These are phyloP conservation scores for Solanum lignicaule DNA, from an alignment of 257 asterid species.

Conservation along the genomic window DNA sequence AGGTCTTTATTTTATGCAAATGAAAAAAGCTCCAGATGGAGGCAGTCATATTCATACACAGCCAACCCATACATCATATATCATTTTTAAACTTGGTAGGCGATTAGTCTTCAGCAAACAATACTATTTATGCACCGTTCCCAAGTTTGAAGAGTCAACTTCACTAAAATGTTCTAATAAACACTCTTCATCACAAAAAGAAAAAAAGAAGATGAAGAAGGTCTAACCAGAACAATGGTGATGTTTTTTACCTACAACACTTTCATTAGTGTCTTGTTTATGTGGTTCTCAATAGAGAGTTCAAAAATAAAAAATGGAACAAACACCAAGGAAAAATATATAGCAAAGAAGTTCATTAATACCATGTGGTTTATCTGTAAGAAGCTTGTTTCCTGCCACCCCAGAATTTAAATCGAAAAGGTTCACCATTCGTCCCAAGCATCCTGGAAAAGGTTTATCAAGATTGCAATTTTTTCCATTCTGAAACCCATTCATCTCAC, in stretches of 20 bases:
- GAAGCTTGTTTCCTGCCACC: conserved; percentile 52
- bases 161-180: not conserved
- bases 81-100: not conserved
- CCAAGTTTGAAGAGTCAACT: not conserved
- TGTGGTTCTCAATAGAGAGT: not conserved
- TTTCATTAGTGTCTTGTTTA: not conserved
- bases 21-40: not conserved
- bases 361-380: conserved; percentile 67
- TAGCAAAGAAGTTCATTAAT: conserved; percentile 37
- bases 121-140: not conserved
- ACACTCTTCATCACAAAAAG: not conserved
- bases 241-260: not conserved
- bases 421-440: conserved; percentile 94
- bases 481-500: conserved; percentile 65
- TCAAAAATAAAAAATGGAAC: not conserved
- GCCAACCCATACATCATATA: not conserved
- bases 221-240: not conserved
- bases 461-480: conserved; percentile 25
- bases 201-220: not conserved
- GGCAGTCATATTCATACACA: not conserved
- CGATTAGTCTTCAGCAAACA: not conserved
- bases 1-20: not conserved
- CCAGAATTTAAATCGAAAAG: conserved; percentile 74
- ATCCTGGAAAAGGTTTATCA: conserved; percentile 65
- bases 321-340: not conserved